Percentiles rank a stretch among this genome's conserved stretches.
Conservation (phyloP, 768 basidiomycete species). For the Mycena belliarum region DNA sequence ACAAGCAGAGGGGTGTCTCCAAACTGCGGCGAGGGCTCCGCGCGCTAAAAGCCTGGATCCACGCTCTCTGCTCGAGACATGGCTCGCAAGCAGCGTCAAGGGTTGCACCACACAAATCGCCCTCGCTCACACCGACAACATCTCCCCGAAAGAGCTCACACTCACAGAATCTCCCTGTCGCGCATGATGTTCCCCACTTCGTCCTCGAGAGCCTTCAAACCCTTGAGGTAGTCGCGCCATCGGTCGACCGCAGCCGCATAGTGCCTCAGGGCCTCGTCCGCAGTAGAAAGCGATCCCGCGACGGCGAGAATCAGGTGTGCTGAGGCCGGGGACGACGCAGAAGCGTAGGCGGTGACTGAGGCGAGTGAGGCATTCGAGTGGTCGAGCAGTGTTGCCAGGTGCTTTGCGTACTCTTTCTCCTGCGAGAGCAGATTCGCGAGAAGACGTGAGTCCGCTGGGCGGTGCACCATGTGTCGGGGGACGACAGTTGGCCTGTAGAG, state of each 20-base stretch:
- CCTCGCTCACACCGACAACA: too few relatives aligned
- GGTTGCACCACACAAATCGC: too few relatives aligned
- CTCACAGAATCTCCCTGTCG: conserved; percentile 83
- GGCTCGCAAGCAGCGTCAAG: too few relatives aligned
- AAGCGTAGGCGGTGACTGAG: conserved; percentile 72
- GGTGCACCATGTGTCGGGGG: conserved; percentile 58
- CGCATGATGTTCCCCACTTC: conserved; percentile 69
- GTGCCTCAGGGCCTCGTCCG: conserved; percentile 66
- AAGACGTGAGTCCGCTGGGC: conserved; percentile 71
- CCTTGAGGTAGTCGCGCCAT: conserved; percentile 63
- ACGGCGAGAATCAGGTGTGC: conserved; percentile 58
- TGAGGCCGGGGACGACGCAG: conserved; percentile 58
- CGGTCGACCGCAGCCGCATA: conserved; percentile 64
- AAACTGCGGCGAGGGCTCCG: too few relatives aligned
- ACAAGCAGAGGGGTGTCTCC: too few relatives aligned
- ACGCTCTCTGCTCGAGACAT: too few relatives aligned
- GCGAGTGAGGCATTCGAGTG: conserved; percentile 61
- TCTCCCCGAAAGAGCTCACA: too few relatives aligned
- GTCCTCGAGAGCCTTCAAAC: conserved; percentile 68
- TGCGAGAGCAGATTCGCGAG: conserved; percentile 64
- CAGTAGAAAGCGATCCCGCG: conserved; percentile 57
- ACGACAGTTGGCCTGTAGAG: too few relatives aligned
- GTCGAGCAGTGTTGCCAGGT: conserved; percentile 57
- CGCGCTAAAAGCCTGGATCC: too few relatives aligned
- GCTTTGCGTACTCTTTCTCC: conserved; percentile 73